phyloP scores from a whole-genome alignment of 176 grass and related monocot genomes.

The Oryza meyeriana region DNA sequence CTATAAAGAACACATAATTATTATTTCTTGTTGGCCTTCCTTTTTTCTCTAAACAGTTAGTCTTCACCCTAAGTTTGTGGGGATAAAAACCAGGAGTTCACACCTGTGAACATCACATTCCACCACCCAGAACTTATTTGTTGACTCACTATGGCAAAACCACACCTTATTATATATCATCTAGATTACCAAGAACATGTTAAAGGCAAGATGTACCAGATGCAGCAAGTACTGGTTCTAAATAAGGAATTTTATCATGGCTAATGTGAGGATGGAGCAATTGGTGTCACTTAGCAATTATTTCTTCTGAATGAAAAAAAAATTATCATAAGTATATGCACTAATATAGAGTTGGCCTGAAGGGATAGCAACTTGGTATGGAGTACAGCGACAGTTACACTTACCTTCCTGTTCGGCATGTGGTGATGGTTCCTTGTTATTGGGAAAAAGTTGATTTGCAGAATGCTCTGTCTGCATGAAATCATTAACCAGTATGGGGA shows the following conservation, averaged over 20 bases:
- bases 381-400: neutral
- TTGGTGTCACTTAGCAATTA: constrained; percentile 3
- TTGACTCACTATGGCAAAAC: neutral
- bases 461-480: constrained; percentile 76
- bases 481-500: constrained; percentile 68
- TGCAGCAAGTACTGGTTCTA: neutral
- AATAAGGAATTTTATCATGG: neutral
- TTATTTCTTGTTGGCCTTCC: neutral
- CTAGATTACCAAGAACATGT: constrained; percentile 7
- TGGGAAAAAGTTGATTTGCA: constrained; percentile 54
- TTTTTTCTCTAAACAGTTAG: neutral
- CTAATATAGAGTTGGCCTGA: neutral
- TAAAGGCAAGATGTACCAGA: neutral
- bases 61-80: neutral
- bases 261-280: neutral
- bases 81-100: neutral
- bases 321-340: neutral
- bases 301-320: neutral
- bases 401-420: constrained; percentile 60
- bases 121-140: neutral
- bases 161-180: neutral
- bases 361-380: neutral
- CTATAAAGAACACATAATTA: constrained; percentile 4
- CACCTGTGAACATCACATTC: neutral
- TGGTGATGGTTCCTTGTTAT: constrained; percentile 32